Conservation (phyloP, 2,329 filamentous ascomycete species). For the Byssochlamys sp. region DNA sequence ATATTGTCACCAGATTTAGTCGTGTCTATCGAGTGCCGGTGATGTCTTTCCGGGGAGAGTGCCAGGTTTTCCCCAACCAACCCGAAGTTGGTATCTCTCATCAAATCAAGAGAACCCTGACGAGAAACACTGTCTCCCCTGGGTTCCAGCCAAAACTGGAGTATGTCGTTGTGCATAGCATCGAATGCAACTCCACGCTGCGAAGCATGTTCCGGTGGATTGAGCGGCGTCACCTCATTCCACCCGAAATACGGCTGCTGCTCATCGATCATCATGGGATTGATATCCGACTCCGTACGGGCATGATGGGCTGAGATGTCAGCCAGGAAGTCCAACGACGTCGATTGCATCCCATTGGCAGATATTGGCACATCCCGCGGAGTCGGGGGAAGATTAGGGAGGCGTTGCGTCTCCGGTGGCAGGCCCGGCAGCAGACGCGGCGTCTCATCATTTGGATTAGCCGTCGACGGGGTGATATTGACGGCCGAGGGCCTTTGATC, state of each 20-base stretch:
- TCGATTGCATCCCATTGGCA: constrained; percentile 20
- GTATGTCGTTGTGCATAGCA: constrained; percentile 20
- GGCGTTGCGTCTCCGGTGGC: constrained; percentile 7
- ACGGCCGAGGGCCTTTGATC: constrained; percentile 16
- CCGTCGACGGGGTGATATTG: constrained; percentile 7
- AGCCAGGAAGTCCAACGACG: constrained; percentile 33
- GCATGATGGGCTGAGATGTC: constrained; percentile 26
- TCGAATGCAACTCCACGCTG: constrained; percentile 18
- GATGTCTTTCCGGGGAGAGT: constrained; percentile 14
- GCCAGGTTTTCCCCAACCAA: constrained; percentile 13
- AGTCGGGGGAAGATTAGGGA: constrained; percentile 10
- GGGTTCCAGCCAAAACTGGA: constrained; percentile 29
- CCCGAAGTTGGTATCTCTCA: constrained; percentile 15
- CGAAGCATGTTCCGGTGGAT: constrained; percentile 11
- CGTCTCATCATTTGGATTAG: constrained; percentile 6
- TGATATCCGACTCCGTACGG: constrained; percentile 19
- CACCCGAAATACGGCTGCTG: constrained; percentile 23
- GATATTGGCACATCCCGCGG: constrained; percentile 19
- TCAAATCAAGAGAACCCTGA: constrained; percentile 21
- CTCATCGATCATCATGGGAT: constrained; percentile 19
- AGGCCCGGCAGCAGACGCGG: constrained; percentile 10
- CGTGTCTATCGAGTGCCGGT: constrained; percentile 13
- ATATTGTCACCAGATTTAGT: constrained; percentile 18
- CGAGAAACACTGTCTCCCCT: constrained; percentile 21
- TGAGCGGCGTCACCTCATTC: constrained; percentile 15